phyloP scores from a whole-genome alignment of 2,329 filamentous ascomycete genomes.

The Penicillium sp. region DNA sequence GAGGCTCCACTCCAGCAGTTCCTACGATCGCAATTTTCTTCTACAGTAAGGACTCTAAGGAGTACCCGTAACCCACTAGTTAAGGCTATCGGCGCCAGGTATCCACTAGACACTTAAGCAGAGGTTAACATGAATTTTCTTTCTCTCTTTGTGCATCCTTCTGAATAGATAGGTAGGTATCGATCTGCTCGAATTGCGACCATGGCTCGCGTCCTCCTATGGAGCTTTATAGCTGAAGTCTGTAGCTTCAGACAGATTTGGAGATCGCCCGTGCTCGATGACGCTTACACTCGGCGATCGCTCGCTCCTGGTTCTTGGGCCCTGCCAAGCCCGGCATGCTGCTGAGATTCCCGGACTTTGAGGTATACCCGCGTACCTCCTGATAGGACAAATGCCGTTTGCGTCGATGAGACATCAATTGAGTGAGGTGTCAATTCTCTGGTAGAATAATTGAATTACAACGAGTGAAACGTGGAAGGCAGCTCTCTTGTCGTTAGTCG shows the following conservation, averaged over 20 bases:
- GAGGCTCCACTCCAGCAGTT: background rate
- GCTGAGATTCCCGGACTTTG: background rate
- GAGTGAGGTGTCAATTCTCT: background rate
- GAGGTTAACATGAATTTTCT: background rate
- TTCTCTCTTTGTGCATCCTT: background rate
- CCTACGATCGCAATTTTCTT: background rate
- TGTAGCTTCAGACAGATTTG: background rate
- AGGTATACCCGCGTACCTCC: background rate
- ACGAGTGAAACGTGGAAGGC: no score
- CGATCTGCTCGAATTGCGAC: background rate
- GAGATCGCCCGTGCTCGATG: slow-evolving; percentile 14
- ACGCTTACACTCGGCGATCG: slow-evolving; percentile 18
- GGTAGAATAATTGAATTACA: background rate
- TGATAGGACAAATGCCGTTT: background rate
- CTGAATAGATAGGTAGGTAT: slow-evolving; percentile 8
- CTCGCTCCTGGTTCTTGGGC: slow-evolving; percentile 16
- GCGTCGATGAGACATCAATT: background rate
- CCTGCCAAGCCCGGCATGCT: slow-evolving; percentile 13
- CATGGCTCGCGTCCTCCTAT: background rate
- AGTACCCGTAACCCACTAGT: no score
- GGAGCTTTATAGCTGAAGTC: background rate
- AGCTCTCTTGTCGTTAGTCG: no score
- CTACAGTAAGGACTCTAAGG: no score
- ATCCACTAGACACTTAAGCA: no score
- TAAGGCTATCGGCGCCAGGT: no score